Evolutionary conservation across 176 grass and related monocot species (phyloP).

Genomic region (Panicum miliaceum): DNA sequence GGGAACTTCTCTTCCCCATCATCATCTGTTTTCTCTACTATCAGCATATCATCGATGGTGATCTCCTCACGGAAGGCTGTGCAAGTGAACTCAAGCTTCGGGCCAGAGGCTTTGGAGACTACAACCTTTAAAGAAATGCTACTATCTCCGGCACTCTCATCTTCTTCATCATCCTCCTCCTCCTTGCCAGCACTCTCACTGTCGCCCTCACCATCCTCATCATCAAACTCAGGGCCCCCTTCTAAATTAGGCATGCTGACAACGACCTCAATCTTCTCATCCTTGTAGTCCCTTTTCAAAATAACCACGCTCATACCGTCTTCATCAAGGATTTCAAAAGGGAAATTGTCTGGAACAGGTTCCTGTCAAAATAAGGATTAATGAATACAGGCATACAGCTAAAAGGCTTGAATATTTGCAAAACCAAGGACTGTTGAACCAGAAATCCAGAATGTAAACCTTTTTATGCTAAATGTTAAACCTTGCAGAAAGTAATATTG

Average conservation of each 20-base stretch:
- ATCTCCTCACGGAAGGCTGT: constrained; percentile 82
- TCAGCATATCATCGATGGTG: constrained; percentile 81
- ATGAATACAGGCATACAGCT: not conserved
- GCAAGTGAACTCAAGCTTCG: constrained; percentile 78
- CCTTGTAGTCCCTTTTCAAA: constrained; percentile 70
- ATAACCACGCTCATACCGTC: constrained; percentile 73
- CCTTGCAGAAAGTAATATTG: not conserved
- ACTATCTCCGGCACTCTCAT: constrained; percentile 47
- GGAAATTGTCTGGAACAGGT: constrained; percentile 67
- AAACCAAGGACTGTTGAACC: not conserved
- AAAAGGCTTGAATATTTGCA: not conserved
- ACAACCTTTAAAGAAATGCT: constrained; percentile 72
- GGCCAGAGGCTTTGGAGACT: constrained; percentile 65
- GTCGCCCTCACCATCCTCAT: constrained; percentile 43
- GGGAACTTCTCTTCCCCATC: constrained; percentile 64
- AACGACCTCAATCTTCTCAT: constrained; percentile 75
- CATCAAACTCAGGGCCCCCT: constrained; percentile 58
- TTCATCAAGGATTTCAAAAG: constrained; percentile 82
- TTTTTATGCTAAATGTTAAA: constrained; percentile 12
- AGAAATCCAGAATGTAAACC: not conserved
- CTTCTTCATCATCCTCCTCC: constrained; percentile 17
- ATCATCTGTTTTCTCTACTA: constrained; percentile 42
- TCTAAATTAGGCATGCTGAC: constrained; percentile 88
- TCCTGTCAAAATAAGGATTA: constrained; percentile 42
- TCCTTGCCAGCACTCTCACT: constrained; percentile 40